A percentile compares a stretch with the other conserved stretches of the same genome.
These are phyloP conservation scores for Leavenworthia alabamica DNA, from an alignment of 345 rosid species.

Conservation along the genomic window DNA sequence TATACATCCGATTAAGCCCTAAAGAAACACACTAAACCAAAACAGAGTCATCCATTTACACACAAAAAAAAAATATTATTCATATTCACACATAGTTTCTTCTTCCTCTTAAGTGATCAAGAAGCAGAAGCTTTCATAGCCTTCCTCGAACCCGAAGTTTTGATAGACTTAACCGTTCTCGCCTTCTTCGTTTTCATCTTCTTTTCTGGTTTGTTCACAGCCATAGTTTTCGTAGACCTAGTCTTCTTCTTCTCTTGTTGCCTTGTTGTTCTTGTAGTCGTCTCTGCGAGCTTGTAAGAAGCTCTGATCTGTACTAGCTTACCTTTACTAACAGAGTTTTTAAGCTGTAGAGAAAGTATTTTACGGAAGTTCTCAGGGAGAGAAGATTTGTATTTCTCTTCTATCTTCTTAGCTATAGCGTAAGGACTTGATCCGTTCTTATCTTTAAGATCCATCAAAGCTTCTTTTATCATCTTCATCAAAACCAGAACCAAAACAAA, in stretches of 20 bases:
- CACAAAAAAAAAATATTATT: neutral
- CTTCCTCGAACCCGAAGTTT: constrained; percentile 32
- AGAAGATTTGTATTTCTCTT: constrained; percentile 59
- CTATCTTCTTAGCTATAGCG: constrained; percentile 76
- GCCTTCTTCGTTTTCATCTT: constrained; percentile 32
- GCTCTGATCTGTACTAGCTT: constrained; percentile 77
- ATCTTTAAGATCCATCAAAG: constrained; percentile 52
- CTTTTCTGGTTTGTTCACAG: constrained; percentile 31
- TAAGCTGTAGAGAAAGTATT: constrained; percentile 54
- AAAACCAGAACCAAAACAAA: neutral
- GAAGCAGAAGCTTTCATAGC: constrained; percentile 40
- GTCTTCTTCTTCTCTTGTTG: constrained; percentile 3
- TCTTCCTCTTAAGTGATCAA: neutral
- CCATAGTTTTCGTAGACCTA: constrained; percentile 11
- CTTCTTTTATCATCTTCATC: constrained; percentile 75
- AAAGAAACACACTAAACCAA: neutral
- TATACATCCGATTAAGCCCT: neutral
- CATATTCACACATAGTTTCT: neutral
- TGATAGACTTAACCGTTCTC: constrained; percentile 27
- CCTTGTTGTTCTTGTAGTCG: constrained; percentile 14
- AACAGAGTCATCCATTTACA: constrained; percentile 4
- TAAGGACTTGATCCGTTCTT: constrained; percentile 79
- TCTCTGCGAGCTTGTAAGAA: constrained; percentile 61
- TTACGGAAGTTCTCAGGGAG: constrained; percentile 67
- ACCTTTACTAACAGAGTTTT: constrained; percentile 58